These are phyloP conservation scores for Jacaranda mimosifolia DNA, from an alignment of 257 asterid genomes.

Conservation along the genomic window DNA sequence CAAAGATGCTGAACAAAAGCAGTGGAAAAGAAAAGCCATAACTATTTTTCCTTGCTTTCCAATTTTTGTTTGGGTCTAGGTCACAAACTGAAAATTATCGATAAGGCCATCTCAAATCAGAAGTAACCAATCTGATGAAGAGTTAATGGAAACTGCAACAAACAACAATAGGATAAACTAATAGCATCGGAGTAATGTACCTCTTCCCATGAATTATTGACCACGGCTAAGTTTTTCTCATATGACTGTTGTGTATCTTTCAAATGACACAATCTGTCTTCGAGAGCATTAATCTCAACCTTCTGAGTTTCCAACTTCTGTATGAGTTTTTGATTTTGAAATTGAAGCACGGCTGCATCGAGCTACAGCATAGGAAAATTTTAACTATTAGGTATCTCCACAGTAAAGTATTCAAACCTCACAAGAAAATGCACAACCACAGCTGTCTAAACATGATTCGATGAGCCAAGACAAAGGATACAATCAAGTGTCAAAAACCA, in stretches of 20 bases:
- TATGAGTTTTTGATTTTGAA: conserved; percentile 90
- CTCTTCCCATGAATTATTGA: conserved; percentile 76
- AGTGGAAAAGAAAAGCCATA: neutral
- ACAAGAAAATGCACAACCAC: conserved; percentile 26
- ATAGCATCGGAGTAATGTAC: conserved; percentile 45
- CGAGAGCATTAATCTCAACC: conserved; percentile 70
- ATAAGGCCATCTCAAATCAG: conserved; percentile 8
- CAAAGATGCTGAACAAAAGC: conserved; percentile 23
- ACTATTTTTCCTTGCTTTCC: neutral
- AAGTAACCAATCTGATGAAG: conserved; percentile 4
- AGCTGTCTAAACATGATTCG: conserved; percentile 20
- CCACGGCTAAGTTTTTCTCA: conserved; percentile 57
- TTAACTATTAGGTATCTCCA: conserved; percentile 19
- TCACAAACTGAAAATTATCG: too few species aligned
- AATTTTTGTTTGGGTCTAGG: neutral
- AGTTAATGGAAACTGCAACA: neutral
- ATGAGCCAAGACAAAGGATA: conserved; percentile 14
- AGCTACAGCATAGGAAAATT: conserved; percentile 59
- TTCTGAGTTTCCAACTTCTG: conserved; percentile 95
- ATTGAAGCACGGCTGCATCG: conserved; percentile 86
- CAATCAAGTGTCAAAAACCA: conserved; percentile 14
- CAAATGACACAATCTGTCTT: conserved; percentile 58
- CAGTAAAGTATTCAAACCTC: conserved; percentile 19
- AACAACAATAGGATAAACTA: neutral
- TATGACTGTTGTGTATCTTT: conserved; percentile 71